Evolutionary conservation across 2,329 filamentous ascomycete genomes (phyloP).

Genomic region (Biscogniauxia mediterranea): DNA sequence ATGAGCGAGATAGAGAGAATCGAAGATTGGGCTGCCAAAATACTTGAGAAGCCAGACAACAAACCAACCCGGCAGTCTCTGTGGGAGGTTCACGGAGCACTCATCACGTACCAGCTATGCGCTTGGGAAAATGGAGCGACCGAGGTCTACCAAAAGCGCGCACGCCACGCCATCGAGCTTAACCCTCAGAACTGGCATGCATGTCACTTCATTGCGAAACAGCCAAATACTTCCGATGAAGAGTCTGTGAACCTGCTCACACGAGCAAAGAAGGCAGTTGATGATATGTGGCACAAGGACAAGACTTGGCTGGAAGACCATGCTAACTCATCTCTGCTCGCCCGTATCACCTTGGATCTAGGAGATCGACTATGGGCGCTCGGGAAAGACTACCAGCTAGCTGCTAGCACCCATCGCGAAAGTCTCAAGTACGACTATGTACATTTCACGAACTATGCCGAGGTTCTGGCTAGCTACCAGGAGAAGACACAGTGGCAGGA

Average conservation of each 20-base stretch:
- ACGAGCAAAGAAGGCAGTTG: constrained; percentile 26
- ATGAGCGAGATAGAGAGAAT: constrained; percentile 23
- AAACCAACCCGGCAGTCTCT: constrained; percentile 22
- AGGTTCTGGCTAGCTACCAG: constrained; percentile 24
- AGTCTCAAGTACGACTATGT: constrained; percentile 30
- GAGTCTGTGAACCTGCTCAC: constrained; percentile 26
- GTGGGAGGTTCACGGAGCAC: constrained; percentile 32
- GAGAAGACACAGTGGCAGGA: constrained; percentile 21
- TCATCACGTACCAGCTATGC: constrained; percentile 30
- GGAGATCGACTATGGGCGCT: constrained; percentile 30
- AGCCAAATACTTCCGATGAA: constrained; percentile 22
- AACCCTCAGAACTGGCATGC: constrained; percentile 32
- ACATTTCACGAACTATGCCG: constrained; percentile 25
- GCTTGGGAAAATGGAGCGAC: constrained; percentile 16
- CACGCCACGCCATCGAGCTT: constrained; percentile 26
- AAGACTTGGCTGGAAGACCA: constrained; percentile 20
- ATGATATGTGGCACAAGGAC: constrained; percentile 17
- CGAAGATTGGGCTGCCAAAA: constrained; percentile 25
- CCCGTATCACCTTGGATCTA: constrained; percentile 30
- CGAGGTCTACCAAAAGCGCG: constrained; percentile 26
- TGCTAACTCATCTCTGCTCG: constrained; percentile 28
- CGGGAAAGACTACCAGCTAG: constrained; percentile 21
- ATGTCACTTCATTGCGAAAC: constrained; percentile 30
- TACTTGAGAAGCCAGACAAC: constrained; percentile 18
- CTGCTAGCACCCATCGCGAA: constrained; percentile 28